Base-by-base conservation (phyloP, 345 rosid genomes). In the Salix purpurea region DNA sequence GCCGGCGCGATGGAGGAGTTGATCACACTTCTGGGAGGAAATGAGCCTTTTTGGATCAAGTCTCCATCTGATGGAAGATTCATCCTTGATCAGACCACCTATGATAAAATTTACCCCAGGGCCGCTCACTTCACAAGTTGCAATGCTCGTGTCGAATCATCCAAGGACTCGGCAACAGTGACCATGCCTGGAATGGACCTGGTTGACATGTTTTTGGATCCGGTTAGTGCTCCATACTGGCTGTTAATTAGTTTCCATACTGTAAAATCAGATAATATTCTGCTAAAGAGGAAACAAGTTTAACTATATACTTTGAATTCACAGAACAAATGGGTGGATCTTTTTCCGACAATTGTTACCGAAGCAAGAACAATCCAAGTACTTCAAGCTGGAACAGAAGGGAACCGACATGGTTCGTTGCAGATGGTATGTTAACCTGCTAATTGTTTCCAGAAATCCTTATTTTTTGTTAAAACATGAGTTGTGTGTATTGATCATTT, bases 301-400 rank as follows among this genome's bases (percentile, higher is more conserved):
- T 32, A 18, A 61, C 10, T 19, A 14, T 14, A 30, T 65, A 9
- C 24, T 60, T 74, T 66, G 37, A 64, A 2, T 71, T 69, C 54
- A 80, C 82, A 94, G 97, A 85, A 79, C 32, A 86, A 87, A 75
- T 88, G 97, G 95, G 42, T 71, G 50, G 88, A 87, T 42, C 75
- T 89, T 21, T 94, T 94, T 70, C 91, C 92, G 40, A 89, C 95
- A n/a, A 85, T 90, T 71, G 91, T 92, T 28, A 84, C 81, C 24
- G 77, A 78, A 64, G 91, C 96, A 71, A 77, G 62, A 48, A 83
- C 84, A 60, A 72, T 90, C 65, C 82, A 84, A 78, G 76, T 68
- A 42, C 67, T 89, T 58, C 87, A 85, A 66, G 52, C 74, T 2
- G 88, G 89, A 75, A 52, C 72, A 21, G 1, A 58, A 8, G 82